Evolutionary conservation across 2,329 filamentous ascomycete species (phyloP).

Genomic region (Lachnellula cervina): DNA sequence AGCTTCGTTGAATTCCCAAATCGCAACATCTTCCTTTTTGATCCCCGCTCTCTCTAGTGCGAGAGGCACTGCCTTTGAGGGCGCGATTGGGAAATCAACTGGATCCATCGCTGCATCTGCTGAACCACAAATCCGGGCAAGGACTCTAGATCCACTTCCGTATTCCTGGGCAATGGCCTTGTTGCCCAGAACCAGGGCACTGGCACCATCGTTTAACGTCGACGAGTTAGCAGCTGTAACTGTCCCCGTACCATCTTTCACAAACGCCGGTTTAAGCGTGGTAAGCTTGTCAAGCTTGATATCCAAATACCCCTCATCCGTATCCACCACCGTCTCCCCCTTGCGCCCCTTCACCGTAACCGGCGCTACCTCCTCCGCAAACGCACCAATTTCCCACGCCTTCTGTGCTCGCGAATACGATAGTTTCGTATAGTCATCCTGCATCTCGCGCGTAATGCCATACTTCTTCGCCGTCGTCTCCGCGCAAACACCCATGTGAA

Average conservation of each 20-base stretch:
- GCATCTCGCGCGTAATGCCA: slow-evolving; percentile 72
- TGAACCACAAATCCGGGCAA: slow-evolving; percentile 80
- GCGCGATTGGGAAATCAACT: slow-evolving; percentile 91
- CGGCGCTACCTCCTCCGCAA: slow-evolving; percentile 84
- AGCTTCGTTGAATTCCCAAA: slow-evolving; percentile 99
- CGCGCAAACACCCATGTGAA: slow-evolving; percentile 97
- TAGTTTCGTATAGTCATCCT: slow-evolving; percentile 85
- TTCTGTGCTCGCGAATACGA: slow-evolving; percentile 87
- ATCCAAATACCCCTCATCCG: slow-evolving; percentile 86
- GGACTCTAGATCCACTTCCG: slow-evolving; percentile 69
- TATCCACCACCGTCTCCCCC: slow-evolving; percentile 71
- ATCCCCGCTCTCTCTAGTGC: slow-evolving; percentile 86
- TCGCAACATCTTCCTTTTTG: slow-evolving; percentile 80
- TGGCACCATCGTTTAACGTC: slow-evolving; percentile 91
- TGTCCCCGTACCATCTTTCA: slow-evolving; percentile 77
- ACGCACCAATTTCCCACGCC: slow-evolving; percentile 78
- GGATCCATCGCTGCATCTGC: slow-evolving; percentile 88
- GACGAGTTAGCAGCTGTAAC: slow-evolving; percentile 94
- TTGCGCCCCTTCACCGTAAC: slow-evolving; percentile 83
- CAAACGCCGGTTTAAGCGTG: slow-evolving; percentile 85
- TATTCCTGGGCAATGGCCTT: slow-evolving; percentile 76
- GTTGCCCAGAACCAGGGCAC: slow-evolving; percentile 79
- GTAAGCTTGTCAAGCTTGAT: slow-evolving; percentile 82
- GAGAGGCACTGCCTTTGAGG: slow-evolving; percentile 85
- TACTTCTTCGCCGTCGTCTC: slow-evolving; percentile 91